Evolutionary conservation across 768 basidiomycete genomes (phyloP), one percentile per base, ranked within the genome.

Genomic region (Trametes punicea): DNA sequence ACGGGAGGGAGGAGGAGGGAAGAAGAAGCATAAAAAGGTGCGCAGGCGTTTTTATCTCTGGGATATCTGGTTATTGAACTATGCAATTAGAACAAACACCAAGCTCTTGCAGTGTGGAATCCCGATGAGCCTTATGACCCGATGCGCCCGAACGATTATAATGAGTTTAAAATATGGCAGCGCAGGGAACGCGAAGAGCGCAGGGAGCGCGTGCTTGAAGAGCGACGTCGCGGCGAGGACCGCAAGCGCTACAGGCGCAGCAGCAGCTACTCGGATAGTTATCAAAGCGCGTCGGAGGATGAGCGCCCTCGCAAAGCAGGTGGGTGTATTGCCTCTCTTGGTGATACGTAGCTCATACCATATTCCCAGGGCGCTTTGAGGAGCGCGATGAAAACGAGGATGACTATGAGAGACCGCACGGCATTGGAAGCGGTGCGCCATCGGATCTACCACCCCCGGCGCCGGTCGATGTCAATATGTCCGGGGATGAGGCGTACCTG

Each of bases 91-190:
- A 85, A 87, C 64, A 87, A 85, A 60, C 79, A 81, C 64, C 80
- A 80, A 40, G 70, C 77, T 10, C 61, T 81, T 6, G 70, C 71
- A 2, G 70, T 81, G 2, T 92, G 91, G 91, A 90, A 93, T 70
- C 91, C 91, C 4, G 67, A 71, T 54, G 91, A 93, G 64, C 76
- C 73, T 26, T 94, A 94, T 67, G 92, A 94, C 60, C 88, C 90
- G 1, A 71, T 84, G 20, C 82, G 88, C 23, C 92, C 92, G 2
- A 93, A 93, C 57, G 92, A 94, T 62, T 93, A 93, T 71, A 85
- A 87, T 62, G 92, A 93, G 63, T 93, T 85, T 76, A 93, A 92
- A 65, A 63, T 82, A 10, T 93, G 85, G 84, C 86, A 86, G 61
- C 81, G 83, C 59, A 83, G 83, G 54, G 87, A 90, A 23, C 81